Conservation (phyloP, 2,329 filamentous ascomycete species). For the Botrytis byssoidea region DNA sequence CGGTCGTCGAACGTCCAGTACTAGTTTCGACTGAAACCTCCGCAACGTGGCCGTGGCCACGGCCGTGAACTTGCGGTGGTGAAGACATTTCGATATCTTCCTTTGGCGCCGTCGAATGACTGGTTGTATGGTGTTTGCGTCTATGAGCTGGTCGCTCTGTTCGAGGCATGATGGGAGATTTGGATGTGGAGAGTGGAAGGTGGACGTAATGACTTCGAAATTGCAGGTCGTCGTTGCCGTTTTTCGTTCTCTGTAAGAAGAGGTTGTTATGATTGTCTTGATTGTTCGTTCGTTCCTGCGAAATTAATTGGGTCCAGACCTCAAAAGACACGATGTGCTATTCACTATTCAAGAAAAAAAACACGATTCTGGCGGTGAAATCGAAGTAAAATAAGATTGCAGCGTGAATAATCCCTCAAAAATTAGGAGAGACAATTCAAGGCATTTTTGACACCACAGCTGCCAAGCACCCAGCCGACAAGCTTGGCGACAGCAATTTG, state of each 20-base stretch:
- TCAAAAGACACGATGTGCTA: neutral
- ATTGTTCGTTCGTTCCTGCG: slow-evolving; percentile 10
- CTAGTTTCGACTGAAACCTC: slow-evolving; percentile 19
- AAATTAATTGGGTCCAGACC: neutral
- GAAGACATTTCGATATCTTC: slow-evolving; percentile 21
- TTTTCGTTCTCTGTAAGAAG: neutral
- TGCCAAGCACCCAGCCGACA: slow-evolving; percentile 17
- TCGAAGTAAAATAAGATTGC: neutral
- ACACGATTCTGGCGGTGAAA: neutral
- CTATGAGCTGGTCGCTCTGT: neutral
- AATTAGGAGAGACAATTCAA: neutral
- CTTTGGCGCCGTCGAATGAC: neutral
- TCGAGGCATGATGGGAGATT: slow-evolving; percentile 7
- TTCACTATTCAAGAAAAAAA: neutral
- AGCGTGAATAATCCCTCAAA: neutral
- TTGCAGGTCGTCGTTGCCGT: neutral
- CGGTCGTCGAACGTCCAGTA: neutral
- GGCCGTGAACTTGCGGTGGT: neutral
- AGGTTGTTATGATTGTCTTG: neutral
- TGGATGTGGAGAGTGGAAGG: neutral
- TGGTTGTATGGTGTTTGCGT: slow-evolving; percentile 1
- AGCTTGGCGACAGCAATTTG: slow-evolving; percentile 14
- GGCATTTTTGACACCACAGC: slow-evolving; percentile 13
- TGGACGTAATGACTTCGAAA: neutral
- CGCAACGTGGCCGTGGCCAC: neutral